Evolutionary conservation across 768 basidiomycete genomes (phyloP).

Genomic region (Tephrocybe sp.): DNA sequence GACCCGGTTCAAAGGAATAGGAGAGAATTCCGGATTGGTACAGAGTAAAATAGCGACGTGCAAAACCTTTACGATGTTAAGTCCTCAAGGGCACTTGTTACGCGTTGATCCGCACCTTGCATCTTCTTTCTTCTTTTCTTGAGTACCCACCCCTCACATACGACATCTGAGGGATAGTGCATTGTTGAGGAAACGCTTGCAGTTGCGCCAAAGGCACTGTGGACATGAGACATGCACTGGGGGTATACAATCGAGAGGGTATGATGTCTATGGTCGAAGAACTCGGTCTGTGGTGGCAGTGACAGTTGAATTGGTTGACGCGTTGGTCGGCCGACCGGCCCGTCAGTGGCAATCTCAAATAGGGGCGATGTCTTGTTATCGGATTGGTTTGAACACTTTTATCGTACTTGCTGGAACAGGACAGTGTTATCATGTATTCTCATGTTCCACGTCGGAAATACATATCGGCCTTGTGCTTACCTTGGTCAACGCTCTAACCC

Average conservation of each 20-base stretch:
- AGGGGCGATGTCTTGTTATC: neutral
- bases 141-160: conserved; percentile 77
- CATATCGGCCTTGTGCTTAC: neutral
- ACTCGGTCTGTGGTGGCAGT: neutral
- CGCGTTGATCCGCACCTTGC: conserved; percentile 56
- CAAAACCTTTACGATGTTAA: conserved; percentile 58
- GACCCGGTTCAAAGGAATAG: conserved; percentile 74
- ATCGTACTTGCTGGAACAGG: neutral
- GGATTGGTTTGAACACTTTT: neutral
- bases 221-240: conserved; percentile 4
- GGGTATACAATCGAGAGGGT: conserved; percentile 2
- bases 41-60: conserved; percentile 78
- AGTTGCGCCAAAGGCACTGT: neutral
- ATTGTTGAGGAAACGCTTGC: neutral
- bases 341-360: neutral
- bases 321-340: conserved; percentile 6
- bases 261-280: neutral
- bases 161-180: conserved; percentile 22
- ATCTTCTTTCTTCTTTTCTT: conserved; percentile 88
- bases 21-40: conserved; percentile 66
- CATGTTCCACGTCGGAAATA: neutral
- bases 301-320: neutral
- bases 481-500: conserved; percentile 6
- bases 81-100: neutral
- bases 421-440: neutral